Percentiles rank a stretch among this genome's conserved stretches.
phyloP scores from a whole-genome alignment of 2,329 filamentous ascomycete genomes.

The Graphilbum sp. region DNA sequence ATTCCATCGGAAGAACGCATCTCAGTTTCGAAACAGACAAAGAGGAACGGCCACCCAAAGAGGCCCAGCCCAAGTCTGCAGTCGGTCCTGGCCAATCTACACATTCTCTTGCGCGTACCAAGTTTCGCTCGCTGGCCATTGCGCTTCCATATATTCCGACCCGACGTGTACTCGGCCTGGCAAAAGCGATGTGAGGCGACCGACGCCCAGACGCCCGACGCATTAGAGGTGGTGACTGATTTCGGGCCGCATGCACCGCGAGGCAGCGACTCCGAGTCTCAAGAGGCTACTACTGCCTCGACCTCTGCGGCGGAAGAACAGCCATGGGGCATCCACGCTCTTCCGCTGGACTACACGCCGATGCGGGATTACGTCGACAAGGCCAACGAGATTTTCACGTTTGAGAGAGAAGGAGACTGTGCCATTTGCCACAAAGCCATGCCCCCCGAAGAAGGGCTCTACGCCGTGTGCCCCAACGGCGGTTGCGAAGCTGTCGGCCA shows the following conservation, averaged over 20 bases:
- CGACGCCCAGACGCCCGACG: slow-evolving; percentile 27
- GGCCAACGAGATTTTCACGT: slow-evolving; percentile 33
- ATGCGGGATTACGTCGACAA: slow-evolving; percentile 39
- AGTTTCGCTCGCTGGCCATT: slow-evolving; percentile 79
- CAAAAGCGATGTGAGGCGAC: slow-evolving; percentile 34
- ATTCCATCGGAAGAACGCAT: slow-evolving; percentile 51
- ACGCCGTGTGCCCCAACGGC: slow-evolving; percentile 37
- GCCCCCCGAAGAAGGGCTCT: slow-evolving; percentile 30
- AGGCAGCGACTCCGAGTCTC: slow-evolving; percentile 1
- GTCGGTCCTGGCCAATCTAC: slow-evolving; percentile 62
- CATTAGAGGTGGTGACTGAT: slow-evolving; percentile 40
- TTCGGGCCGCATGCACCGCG: slow-evolving; percentile 19
- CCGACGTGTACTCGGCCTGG: slow-evolving; percentile 58
- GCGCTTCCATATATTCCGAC: slow-evolving; percentile 59
- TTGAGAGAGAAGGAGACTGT: slow-evolving; percentile 39
- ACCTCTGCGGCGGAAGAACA: not conserved
- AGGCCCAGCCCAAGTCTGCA: slow-evolving; percentile 43
- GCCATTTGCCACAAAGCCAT: slow-evolving; percentile 33
- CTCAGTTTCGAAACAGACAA: slow-evolving; percentile 30
- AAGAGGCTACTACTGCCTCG: not conserved
- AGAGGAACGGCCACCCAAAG: slow-evolving; percentile 35
- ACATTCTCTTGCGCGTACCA: slow-evolving; percentile 60
- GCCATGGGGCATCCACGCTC: slow-evolving; percentile 32
- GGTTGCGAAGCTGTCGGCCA: slow-evolving; percentile 42
- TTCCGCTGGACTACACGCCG: slow-evolving; percentile 38